Evolutionary conservation across 2,329 filamentous ascomycete genomes (phyloP), one percentile per base, ranked within the genome.

Genomic region (Colletotrichum orchidophilum): DNA sequence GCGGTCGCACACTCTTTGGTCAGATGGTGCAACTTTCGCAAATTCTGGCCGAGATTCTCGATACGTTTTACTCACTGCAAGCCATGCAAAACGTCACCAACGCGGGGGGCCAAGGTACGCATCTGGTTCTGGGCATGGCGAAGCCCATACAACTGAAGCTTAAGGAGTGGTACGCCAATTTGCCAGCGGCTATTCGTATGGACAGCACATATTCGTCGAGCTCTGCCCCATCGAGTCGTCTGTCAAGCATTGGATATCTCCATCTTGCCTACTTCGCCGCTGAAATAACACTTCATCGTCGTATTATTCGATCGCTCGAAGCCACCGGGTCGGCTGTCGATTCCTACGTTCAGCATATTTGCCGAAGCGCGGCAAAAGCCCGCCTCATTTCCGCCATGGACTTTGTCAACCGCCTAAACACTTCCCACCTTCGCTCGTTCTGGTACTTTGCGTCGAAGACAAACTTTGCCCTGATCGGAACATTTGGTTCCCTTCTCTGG

Each of bases 371-470:
- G 4, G 96, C 96, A 63, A 98, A 98, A 81, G 97, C 96, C 0
- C 92, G 96, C 6, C 88, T 98, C 39, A 97, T 98, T 78, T 97
- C 94, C 26, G 95, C 95, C 74, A 97, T 98, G 93, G 96, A 98
- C 80, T 97, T 98, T 81, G 95, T 97, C 76, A 98, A 98, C 82
- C 92, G 96, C 0, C 88, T 98, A 35, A 94, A 93, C 54, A 94
- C 94, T 0, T 90, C 92, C 42, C 95, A 98, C 77, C 87, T 98
- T 33, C 91, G 92, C n/a, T 90, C 94, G 0, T 98, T 98, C 82
- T 98, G 96, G 96, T 95, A 93, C 79, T 96, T 95, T 78, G 91
- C 93, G 2, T 94, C 92, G 50, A 94, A 94, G 77, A 93, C 93
- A 46, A 97, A 97, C 81, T 98, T 98, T 82, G 95, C 96, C 0